Evolutionary conservation across 2,329 filamentous ascomycete species (phyloP), one percentile per base, ranked within the genome.

Genomic region (Cercospora sesami): DNA sequence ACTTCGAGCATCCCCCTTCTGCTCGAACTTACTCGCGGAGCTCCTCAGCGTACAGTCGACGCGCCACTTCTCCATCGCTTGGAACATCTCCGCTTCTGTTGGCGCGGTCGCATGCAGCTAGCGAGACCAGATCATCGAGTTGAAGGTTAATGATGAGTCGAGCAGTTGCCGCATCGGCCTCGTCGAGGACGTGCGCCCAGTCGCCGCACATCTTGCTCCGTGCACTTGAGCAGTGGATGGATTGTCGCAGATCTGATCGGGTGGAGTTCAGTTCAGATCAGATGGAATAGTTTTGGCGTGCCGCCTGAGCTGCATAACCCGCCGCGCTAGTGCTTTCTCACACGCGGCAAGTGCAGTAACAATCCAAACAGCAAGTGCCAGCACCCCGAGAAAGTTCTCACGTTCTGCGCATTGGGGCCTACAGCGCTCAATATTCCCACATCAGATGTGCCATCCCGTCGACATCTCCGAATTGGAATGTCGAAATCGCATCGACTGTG

Each of bases 1-100:
- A 21, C 59, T 12, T 18, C 23, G 26, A 31, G 14, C 42, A 12
- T 8, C 16, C 18, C 16, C 12, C n/a, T 2, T 26, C 14, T 10
- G 7, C 36, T 5, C 4, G 16, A 10, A 62, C 60, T 51, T 14
- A 62, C 60, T 62, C 36, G 26, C 42, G 36, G 1, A 62, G 60
- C 18, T 62, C 60, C n/a, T 45, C 60, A 21, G 36, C 60, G 21
- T 48, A 62, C 60, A 62, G 14, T 12, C 8, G 36, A 18, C 23
- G 33, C 10, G 60, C 60, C n/a, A 62, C 21, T 31, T 45, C 23
- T 21, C 33, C 60, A 21, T 62, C 60, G 14, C 55, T 59, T 59
- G 60, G 42, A 3, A 31, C 39, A 23, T 62, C 12, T 2, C 42
- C 36, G 39, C 60, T 21, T 62, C 60, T 59, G 55, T 21, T 51